phyloP scores from a whole-genome alignment of 176 grass and related monocot genomes.

The Chloris gayana region DNA sequence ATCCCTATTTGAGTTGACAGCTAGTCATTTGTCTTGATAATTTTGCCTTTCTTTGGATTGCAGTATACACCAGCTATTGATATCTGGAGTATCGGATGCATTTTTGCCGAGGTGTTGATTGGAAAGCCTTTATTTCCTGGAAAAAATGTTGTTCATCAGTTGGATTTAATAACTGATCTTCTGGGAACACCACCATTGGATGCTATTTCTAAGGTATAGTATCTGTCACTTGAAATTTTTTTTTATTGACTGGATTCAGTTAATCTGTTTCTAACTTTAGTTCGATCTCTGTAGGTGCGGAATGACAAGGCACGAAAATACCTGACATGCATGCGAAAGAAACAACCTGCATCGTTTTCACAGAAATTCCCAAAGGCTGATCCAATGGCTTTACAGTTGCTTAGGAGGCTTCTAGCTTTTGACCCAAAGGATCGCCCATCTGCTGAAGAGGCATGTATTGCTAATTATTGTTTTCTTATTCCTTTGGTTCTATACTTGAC shows the following conservation, averaged over 20 bases:
- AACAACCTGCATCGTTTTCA: slow-evolving; percentile 48
- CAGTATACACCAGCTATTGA: slow-evolving; percentile 56
- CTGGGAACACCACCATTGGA: slow-evolving; percentile 45
- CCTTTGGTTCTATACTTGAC: neutral
- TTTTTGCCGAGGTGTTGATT: slow-evolving; percentile 48
- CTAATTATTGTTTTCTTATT: slow-evolving; percentile 3
- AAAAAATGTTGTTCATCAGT: slow-evolving; percentile 59
- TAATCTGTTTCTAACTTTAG: slow-evolving; percentile 4
- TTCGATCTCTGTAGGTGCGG: slow-evolving; percentile 35
- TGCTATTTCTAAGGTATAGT: slow-evolving; percentile 47
- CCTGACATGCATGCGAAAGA: slow-evolving; percentile 47
- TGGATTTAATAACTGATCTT: slow-evolving; percentile 56
- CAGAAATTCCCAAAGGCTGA: slow-evolving; percentile 52
- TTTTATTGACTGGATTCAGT: slow-evolving; percentile 8
- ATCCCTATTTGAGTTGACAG: slow-evolving; percentile 15
- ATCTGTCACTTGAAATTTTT: neutral
- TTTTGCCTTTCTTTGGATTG: slow-evolving; percentile 21
- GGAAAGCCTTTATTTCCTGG: slow-evolving; percentile 54
- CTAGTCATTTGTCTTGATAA: neutral
- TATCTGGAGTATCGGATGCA: slow-evolving; percentile 56
- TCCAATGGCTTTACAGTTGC: slow-evolving; percentile 40
- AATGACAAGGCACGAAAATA: slow-evolving; percentile 58
- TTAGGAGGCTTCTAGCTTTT: slow-evolving; percentile 57
- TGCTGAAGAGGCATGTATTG: slow-evolving; percentile 44
- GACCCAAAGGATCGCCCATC: slow-evolving; percentile 52